Conservation (phyloP, 1,284 basidiomycete species). For the Stygiomarasmius scandens region DNA sequence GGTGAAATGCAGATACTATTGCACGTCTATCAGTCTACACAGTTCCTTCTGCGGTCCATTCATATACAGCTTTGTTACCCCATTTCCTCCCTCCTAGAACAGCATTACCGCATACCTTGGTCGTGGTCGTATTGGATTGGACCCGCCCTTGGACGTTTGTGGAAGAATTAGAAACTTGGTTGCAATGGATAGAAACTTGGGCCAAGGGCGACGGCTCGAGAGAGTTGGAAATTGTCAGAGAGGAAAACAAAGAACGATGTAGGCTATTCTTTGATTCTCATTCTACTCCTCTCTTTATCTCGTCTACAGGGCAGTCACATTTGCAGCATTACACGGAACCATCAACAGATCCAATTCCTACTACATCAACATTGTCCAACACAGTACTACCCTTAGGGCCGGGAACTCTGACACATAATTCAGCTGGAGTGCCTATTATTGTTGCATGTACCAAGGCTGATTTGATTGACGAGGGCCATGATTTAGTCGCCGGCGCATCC, state of each 20-base stretch:
- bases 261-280: conserved; percentile 36
- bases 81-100: conserved; percentile 78
- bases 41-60: conserved; percentile 76
- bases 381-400: conserved; percentile 78
- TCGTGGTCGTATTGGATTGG: conserved; percentile 95
- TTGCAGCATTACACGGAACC: conserved; percentile 91
- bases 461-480: conserved; percentile 78
- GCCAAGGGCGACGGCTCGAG: conserved; percentile 66
- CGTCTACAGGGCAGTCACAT: conserved; percentile 76
- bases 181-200: conserved; percentile 85
- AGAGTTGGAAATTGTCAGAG: conserved; percentile 68
- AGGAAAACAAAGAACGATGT: conserved; percentile 86
- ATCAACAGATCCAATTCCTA: conserved; percentile 59
- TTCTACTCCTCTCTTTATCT: conserved; percentile 11
- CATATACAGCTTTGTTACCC: conserved; percentile 80
- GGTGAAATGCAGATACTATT: conserved; percentile 64
- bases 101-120: conserved; percentile 76
- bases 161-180: conserved; percentile 86
- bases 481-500: conserved; percentile 69
- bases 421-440: conserved; percentile 83
- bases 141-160: conserved; percentile 91
- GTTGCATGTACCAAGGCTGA: conserved; percentile 93
- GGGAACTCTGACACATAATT: conserved; percentile 81
- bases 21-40: conserved; percentile 89
- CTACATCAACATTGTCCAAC: conserved; percentile 54